Base-by-base conservation (phyloP, 2,329 filamentous ascomycete species). In the Penicillium sp. region DNA sequence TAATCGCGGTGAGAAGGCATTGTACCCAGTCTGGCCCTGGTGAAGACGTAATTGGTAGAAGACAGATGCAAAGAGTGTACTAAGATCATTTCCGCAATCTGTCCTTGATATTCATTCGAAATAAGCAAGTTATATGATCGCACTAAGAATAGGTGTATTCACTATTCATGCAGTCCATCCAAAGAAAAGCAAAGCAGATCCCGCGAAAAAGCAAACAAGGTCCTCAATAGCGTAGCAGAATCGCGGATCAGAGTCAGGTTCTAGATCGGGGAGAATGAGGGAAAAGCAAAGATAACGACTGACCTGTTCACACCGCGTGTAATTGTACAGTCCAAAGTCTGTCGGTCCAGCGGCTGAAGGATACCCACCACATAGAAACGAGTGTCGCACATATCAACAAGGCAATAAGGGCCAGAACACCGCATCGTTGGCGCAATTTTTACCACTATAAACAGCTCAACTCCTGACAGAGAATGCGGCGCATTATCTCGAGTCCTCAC, bases 161-260 rank as follows among this genome's bases (percentile, higher is more conserved):
- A 22, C 14, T 22, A 15, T 6, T 22, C 7, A 22, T 25, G 28
- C 35, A 39, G 7, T 12, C 11, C 14, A 22, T 38, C 12, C 12
- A 7, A 22, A 25, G 4, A 22, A 8, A 7, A 22, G 15, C 1
- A 22, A 8, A 38, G 6, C 14, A 25, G 31, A 38, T 35, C 25
- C 15, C 53, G 45, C 14, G 20, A 52, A 49, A 49, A 50, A 59
- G 53, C 20, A 47, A 47, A 47, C 28, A 48, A 54, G 42, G 17
- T 51, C 35, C 11, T 37, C 60, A 57, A 49, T 59, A 57, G 39
- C 39, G 35, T 47, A 17, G 31, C 41, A 37, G 53, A 49, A 34
- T 15, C 47, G 8, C n/a, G 39, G 31, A 15, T 7, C 20, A 20
- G 39, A 20, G 17, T 25, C 22, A 11, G 48, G 39, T 37, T 43